Evolutionary conservation across 176 grass and related monocot genomes (phyloP).

Genomic region (Avena eriantha): DNA sequence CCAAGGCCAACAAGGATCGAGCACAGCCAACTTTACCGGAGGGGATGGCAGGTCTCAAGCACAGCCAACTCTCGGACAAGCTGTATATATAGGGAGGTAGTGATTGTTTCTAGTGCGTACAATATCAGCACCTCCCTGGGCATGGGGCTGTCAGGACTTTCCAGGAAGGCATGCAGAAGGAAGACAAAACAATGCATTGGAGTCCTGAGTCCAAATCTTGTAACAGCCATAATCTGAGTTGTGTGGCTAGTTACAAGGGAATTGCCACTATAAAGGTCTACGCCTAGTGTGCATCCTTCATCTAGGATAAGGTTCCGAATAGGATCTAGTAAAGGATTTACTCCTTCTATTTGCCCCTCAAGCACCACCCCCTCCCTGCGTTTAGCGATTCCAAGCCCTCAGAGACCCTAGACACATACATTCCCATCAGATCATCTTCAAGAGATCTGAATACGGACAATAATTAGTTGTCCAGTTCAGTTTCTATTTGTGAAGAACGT

Average conservation of each 20-base stretch:
- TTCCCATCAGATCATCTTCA: neutral
- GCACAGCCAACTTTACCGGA: neutral
- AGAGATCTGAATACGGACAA: neutral
- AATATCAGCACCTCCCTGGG: neutral
- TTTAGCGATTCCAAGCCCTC: neutral
- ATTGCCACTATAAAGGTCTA: neutral
- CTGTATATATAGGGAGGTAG: neutral
- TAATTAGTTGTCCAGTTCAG: neutral
- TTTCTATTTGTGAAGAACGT: conserved; percentile 10
- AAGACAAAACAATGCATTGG: conserved; percentile 15
- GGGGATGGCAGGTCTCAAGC: neutral
- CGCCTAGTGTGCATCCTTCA: neutral
- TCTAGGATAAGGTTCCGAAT: neutral
- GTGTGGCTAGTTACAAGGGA: conserved; percentile 16
- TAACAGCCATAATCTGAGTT: neutral
- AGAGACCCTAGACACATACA: neutral
- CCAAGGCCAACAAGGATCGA: neutral
- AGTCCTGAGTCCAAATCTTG: conserved; percentile 12
- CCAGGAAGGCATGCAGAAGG: neutral
- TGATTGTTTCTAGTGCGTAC: neutral
- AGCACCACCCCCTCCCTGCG: no score
- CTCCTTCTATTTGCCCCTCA: no score
- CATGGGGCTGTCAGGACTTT: neutral
- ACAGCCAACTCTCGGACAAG: conserved; percentile 2
- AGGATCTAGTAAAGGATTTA: neutral